Evolutionary conservation across 2,329 filamentous ascomycete species (phyloP).

Genomic region (Talaromyces sp.): DNA sequence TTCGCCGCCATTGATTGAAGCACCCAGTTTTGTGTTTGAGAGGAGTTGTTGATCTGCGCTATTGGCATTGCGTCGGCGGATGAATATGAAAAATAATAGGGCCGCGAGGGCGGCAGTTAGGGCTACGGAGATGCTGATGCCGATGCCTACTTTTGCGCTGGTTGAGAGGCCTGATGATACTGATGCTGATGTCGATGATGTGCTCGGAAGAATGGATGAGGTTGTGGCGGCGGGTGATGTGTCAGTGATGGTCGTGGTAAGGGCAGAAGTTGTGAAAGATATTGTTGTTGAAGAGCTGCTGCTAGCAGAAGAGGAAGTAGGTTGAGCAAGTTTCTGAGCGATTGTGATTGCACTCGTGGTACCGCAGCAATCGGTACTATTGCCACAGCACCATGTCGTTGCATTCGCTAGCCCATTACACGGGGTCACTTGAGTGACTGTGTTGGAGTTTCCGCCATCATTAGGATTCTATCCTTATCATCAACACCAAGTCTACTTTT

Average conservation of each 20-base stretch:
- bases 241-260: neutral
- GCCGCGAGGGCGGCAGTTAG: neutral
- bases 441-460: neutral
- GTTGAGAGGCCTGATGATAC: neutral
- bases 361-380: neutral
- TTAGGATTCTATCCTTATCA: neutral
- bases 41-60: neutral
- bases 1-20: neutral
- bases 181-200: neutral
- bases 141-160: neutral
- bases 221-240: neutral
- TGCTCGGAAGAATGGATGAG: neutral
- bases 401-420: neutral
- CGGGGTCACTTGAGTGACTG: neutral
- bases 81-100: neutral
- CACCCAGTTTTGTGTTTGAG: neutral
- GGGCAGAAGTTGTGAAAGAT: neutral
- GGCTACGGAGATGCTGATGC: neutral
- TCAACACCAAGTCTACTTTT: neutral
- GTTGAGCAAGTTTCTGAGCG: neutral
- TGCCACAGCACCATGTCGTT: neutral
- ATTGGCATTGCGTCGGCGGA: neutral
- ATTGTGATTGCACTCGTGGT: neutral
- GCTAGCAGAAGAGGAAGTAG: neutral
- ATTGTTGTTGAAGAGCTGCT: neutral